These are phyloP conservation scores for Camellia lanceoleosa DNA, from an alignment of 148 eudicot genomes.

Conservation along the genomic window DNA sequence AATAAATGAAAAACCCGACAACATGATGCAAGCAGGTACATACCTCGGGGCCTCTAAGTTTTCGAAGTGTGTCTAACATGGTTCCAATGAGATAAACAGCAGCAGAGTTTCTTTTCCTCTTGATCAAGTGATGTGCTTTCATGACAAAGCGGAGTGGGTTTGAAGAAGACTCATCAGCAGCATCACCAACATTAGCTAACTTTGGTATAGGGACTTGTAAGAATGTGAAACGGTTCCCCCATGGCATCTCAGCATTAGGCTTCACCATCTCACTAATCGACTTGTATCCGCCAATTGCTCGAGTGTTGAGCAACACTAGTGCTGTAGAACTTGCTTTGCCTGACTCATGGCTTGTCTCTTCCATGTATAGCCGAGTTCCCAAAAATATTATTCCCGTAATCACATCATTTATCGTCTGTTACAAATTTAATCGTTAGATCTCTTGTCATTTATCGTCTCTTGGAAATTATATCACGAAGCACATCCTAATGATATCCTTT, in stretches of 20 bases:
- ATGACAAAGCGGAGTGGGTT: constrained; percentile 37
- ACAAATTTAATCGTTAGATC: too few species aligned
- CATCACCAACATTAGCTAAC: neutral
- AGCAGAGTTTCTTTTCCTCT: constrained; percentile 30
- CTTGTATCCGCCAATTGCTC: constrained; percentile 39
- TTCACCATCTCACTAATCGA: constrained; percentile 38
- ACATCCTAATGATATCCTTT: too few species aligned
- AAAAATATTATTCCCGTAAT: constrained; percentile 30
- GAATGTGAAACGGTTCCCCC: constrained; percentile 50
- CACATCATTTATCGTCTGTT: constrained; percentile 49
- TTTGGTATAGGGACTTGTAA: constrained; percentile 39
- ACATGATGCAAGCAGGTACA: neutral
- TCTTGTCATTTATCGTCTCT: too few species aligned
- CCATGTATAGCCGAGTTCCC: constrained; percentile 44
- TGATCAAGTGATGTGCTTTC: constrained; percentile 23
- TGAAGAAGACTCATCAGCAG: neutral
- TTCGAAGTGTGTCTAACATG: neutral
- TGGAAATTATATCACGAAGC: too few species aligned
- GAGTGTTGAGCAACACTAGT: constrained; percentile 42
- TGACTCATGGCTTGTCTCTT: constrained; percentile 14
- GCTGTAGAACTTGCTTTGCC: constrained; percentile 23
- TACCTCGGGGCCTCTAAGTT: constrained; percentile 15
- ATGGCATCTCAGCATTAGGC: constrained; percentile 32
- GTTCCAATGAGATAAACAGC: constrained; percentile 10
- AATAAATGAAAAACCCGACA: neutral